These are phyloP conservation scores for Yamadazyma siamensis DNA, from an alignment of 1,139 yeast species.

Conservation along the genomic window DNA sequence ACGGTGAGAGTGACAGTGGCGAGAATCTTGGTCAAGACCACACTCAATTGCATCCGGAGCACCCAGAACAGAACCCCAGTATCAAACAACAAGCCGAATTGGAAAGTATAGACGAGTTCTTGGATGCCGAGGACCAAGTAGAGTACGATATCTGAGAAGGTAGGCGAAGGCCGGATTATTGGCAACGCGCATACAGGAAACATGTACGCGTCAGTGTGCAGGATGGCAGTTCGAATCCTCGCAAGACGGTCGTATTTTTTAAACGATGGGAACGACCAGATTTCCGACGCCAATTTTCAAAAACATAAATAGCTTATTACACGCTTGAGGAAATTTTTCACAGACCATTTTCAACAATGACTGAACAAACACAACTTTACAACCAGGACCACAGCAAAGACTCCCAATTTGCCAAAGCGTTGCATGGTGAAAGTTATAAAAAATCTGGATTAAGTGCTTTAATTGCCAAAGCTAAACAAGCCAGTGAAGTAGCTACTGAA, in stretches of 20 bases:
- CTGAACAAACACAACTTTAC: constrained; percentile 18
- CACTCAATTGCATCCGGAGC: constrained; percentile 12
- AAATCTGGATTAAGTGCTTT: constrained; percentile 76
- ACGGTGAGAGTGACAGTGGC: constrained; percentile 2
- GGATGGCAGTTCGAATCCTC: background rate
- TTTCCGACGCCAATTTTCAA: constrained; percentile 2
- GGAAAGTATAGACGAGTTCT: constrained; percentile 32
- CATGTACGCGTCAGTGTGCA: too few relatives aligned
- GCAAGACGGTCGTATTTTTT: background rate
- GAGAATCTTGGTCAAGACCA: constrained; percentile 3
- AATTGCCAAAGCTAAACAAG: constrained; percentile 69
- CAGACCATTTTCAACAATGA: constrained; percentile 8
- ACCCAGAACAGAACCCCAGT: background rate
- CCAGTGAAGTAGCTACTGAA: constrained; percentile 78
- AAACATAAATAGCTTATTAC: constrained; percentile 7
- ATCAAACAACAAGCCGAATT: constrained; percentile 12
- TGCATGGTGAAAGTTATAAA: constrained; percentile 75
- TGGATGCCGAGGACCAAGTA: constrained; percentile 41
- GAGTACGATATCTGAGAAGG: constrained; percentile 34
- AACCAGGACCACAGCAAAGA: constrained; percentile 47
- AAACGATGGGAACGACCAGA: constrained; percentile 12
- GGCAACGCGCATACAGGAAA: too few relatives aligned
- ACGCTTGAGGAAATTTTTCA: constrained; percentile 1
- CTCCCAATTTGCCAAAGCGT: constrained; percentile 71
- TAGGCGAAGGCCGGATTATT: background rate